Conservation (phyloP, 345 rosid species). For the Corymbia maculata region DNA sequence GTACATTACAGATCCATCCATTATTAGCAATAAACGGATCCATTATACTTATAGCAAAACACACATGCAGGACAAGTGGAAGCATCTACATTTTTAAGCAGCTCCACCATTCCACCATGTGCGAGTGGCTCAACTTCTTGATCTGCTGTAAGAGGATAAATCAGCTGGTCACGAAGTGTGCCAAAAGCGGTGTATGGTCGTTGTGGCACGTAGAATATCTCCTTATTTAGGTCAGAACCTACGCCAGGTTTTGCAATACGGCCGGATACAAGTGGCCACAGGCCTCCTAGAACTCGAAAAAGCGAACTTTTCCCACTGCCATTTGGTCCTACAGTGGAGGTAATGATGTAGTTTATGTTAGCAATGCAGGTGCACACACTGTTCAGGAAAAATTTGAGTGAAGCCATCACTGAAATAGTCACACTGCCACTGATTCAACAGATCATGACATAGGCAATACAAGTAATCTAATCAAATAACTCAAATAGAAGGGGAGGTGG, state of each 20-base stretch:
- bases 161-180: constrained; percentile 93
- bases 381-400: neutral
- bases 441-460: neutral
- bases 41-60: neutral
- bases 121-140: constrained; percentile 70
- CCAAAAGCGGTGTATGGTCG: constrained; percentile 99
- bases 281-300: constrained; percentile 97
- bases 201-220: constrained; percentile 96
- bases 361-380: neutral
- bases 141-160: constrained; percentile 84
- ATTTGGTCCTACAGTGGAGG: constrained; percentile 70
- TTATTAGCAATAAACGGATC: neutral
- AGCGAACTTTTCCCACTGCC: constrained; percentile 99
- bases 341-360: neutral
- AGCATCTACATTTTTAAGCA: constrained; percentile 71
- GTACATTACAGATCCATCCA: neutral
- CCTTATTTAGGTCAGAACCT: constrained; percentile 98
- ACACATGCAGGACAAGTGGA: neutral
- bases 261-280: constrained; percentile 95
- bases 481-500: neutral
- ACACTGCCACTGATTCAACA: neutral
- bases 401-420: neutral
- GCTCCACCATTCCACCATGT: constrained; percentile 72
- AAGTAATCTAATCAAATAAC: neutral
- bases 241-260: constrained; percentile 95